These are phyloP conservation scores for Saturnispora quitensis DNA, from an alignment of 805 yeast genomes.

Conservation along the genomic window DNA sequence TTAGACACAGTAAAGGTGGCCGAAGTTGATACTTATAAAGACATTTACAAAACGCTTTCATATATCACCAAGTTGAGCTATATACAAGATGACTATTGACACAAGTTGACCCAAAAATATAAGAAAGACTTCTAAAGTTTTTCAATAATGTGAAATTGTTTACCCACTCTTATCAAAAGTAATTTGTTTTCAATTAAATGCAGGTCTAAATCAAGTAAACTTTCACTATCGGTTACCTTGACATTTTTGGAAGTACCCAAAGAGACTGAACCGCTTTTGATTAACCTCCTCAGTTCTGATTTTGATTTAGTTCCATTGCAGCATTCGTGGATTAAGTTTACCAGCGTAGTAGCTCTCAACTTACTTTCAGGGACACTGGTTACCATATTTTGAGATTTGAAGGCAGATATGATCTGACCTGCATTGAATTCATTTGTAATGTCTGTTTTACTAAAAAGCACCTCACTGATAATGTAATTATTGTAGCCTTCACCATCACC, in stretches of 20 bases:
- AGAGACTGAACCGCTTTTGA: slow-evolving; percentile 67
- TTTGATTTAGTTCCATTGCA: slow-evolving; percentile 38
- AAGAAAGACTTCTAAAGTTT: slow-evolving; percentile 13
- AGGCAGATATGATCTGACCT: slow-evolving; percentile 44
- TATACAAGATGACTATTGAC: neutral
- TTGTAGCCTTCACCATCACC: slow-evolving; percentile 68
- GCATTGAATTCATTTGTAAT: slow-evolving; percentile 32
- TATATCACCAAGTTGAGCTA: neutral
- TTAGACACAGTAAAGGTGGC: slow-evolving; percentile 68
- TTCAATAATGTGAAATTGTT: slow-evolving; percentile 54
- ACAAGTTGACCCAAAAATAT: neutral
- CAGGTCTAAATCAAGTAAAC: slow-evolving; percentile 34
- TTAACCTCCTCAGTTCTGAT: slow-evolving; percentile 34
- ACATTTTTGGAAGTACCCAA: slow-evolving; percentile 46
- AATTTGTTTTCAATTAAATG: slow-evolving; percentile 51
- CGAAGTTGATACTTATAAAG: slow-evolving; percentile 16
- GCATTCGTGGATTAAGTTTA: slow-evolving; percentile 42
- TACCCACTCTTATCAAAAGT: slow-evolving; percentile 66
- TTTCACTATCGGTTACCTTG: slow-evolving; percentile 41
- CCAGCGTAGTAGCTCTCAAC: slow-evolving; percentile 31
- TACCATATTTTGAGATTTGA: slow-evolving; percentile 50
- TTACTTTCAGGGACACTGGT: slow-evolving; percentile 28
- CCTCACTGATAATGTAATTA: slow-evolving; percentile 57
- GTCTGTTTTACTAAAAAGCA: slow-evolving; percentile 37
- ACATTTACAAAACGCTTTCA: neutral